Evolutionary conservation across 805 yeast genomes (phyloP), one percentile per base, ranked within the genome.

Genomic region (Danielozyma ontarioensis): DNA sequence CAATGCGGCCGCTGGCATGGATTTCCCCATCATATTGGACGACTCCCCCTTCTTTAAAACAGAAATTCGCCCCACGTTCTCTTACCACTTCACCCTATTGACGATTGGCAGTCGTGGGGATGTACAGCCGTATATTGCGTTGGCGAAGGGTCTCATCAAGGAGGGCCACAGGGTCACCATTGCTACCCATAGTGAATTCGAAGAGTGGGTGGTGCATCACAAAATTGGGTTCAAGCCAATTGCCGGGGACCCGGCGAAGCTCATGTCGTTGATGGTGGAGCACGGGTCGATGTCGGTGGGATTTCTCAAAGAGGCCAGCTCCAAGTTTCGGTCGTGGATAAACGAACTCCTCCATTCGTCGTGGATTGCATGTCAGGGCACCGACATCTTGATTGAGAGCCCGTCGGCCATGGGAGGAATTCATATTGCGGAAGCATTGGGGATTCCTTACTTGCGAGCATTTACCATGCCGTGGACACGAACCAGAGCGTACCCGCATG

Each of bases 381-480:
- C 85, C 2, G 97, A 90, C 50, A 72, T 90, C 13, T 64, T 90
- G 39, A 85, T 90, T 36, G 97, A 90, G 53, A 83, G 95, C n/a
- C 97, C 97, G 0, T 83, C 95, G 2, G 90, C 96, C 0, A 88
- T 90, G 89, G 89, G 83, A 12, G 97, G 97, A 7, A 75, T 89
- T 29, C 97, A 90, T 49, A 84, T 90, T 36, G 96, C 97, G 3
- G 97, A 90, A 55, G 95, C 94, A 1, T 59, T 90, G 37, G 76
- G 78, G 14, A 83, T 90, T 36, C 95, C 97, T 0, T 90, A 90
- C 53, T 83, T 85, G 64, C 70, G 97, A 48, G 97, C 97, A 0
- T 90, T 90, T 53, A 90, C 97, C 0, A 90, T 90, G 97, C 97
- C 97, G 0, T 90, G 97, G 97, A 86, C 97, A 0, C 64, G 95